Percentiles rank a stretch among this genome's conserved stretches.
Conservation (phyloP, 805 yeast genomes). For the Teunomyces barrocoloradensis region DNA sequence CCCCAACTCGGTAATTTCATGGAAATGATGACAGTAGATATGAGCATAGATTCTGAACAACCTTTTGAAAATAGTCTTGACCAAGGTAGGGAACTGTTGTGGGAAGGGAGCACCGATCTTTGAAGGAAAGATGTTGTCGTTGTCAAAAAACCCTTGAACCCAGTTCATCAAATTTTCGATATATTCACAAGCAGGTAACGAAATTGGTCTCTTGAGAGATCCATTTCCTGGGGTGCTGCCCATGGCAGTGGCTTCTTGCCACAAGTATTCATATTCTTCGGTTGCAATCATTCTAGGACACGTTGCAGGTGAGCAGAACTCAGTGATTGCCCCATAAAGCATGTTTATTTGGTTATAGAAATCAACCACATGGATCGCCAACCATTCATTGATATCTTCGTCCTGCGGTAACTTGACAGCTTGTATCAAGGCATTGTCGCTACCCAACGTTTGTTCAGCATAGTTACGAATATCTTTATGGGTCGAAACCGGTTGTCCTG, state of each 20-base stretch:
- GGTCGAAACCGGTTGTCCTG: constrained; percentile 37
- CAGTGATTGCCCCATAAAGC: constrained; percentile 94
- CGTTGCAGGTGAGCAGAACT: constrained; percentile 90
- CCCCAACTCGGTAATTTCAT: constrained; percentile 89
- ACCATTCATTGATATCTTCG: constrained; percentile 90
- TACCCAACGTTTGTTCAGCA: constrained; percentile 94
- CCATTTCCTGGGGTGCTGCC: constrained; percentile 36
- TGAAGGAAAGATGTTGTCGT: constrained; percentile 85
- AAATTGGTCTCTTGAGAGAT: constrained; percentile 62
- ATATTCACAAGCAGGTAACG: constrained; percentile 92
- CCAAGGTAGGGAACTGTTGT: constrained; percentile 71
- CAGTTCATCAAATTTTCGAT: constrained; percentile 92
- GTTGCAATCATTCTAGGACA: constrained; percentile 99
- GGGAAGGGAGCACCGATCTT: constrained; percentile 93
- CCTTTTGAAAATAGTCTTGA: constrained; percentile 85
- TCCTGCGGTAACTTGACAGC: constrained; percentile 94
- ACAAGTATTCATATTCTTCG: constrained; percentile 90
- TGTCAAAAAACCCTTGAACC: constrained; percentile 91
- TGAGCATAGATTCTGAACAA: constrained; percentile 95
- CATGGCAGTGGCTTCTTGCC: constrained; percentile 72
- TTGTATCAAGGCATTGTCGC: constrained; percentile 84
- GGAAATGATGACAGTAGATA: constrained; percentile 96
- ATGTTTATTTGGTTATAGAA: constrained; percentile 94
- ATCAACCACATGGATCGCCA: constrained; percentile 97
- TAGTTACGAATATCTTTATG: constrained; percentile 80